Evolutionary conservation across 2,329 filamentous ascomycete species (phyloP).

Genomic region (Lizonia empirigonia): DNA sequence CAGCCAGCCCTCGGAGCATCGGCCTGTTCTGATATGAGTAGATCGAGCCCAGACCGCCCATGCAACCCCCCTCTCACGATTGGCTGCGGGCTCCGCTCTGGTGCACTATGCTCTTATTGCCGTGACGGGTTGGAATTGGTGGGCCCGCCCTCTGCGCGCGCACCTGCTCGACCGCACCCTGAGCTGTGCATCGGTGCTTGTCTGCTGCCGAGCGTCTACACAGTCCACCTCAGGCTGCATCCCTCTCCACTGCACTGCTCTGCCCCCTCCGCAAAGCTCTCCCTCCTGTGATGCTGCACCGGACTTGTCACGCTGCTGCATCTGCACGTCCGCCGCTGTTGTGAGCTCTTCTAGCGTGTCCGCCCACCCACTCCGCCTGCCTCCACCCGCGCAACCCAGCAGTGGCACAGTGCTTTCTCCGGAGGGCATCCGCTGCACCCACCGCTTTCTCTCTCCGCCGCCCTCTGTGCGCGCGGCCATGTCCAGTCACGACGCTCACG

Average conservation of each 20-base stretch:
- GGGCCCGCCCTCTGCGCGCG: conserved; percentile 3
- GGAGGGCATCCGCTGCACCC: conserved; percentile 19
- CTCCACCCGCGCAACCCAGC: conserved; percentile 8
- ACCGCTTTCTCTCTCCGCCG: conserved; percentile 25
- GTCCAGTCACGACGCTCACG: conserved; percentile 28
- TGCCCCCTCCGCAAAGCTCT: conserved; percentile 14
- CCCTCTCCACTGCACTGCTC: conserved; percentile 13
- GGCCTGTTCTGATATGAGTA: conserved; percentile 3
- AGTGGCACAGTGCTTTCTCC: conserved; percentile 6
- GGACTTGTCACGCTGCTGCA: conserved; percentile 13
- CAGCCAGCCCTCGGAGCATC: conserved; percentile 13
- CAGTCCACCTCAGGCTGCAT: conserved; percentile 1
- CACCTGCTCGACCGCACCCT: conserved; percentile 5
- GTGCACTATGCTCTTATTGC: conserved; percentile 15
- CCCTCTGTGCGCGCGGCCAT: conserved; percentile 29
- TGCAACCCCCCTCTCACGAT: conserved; percentile 13
- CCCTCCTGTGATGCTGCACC: conserved; percentile 12
- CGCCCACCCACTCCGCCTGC: conserved; percentile 24
- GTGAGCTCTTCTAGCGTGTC: conserved; percentile 23
- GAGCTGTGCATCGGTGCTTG: conserved; percentile 1
- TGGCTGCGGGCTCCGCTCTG: conserved; percentile 28
- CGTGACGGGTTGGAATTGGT: conserved; percentile 9
- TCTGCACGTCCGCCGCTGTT: conserved; percentile 5
- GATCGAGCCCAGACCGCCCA: conserved; percentile 18
- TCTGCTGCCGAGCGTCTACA: conserved; percentile 15